A percentile compares a stretch with the other conserved stretches of the same genome.
Conservation (phyloP, 768 basidiomycete genomes). For the Russula dissimulans region DNA sequence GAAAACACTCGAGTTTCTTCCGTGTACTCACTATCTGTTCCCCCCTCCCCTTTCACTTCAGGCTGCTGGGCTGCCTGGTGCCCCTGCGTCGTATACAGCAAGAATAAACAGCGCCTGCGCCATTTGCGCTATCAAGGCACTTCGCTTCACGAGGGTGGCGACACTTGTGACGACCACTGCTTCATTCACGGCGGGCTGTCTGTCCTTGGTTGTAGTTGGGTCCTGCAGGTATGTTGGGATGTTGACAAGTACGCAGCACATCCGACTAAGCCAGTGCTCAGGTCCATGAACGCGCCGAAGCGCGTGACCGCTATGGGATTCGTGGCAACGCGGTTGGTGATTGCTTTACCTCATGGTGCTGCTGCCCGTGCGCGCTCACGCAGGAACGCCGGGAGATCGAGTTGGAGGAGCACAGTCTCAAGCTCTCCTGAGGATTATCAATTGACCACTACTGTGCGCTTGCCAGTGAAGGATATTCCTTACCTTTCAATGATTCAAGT, state of each 20-base stretch:
- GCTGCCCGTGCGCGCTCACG: not conserved
- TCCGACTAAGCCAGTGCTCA: not conserved
- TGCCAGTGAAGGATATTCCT: too few relatives aligned
- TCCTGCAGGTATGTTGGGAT: conserved; percentile 32
- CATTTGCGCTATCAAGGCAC: conserved; percentile 29
- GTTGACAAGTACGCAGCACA: not conserved
- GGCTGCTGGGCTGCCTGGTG: conserved; percentile 31
- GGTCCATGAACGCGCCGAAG: not conserved
- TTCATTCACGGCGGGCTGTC: conserved; percentile 28
- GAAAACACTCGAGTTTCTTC: not conserved
- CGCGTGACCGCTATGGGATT: not conserved
- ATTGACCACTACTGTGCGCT: too few relatives aligned
- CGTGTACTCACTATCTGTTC: not conserved
- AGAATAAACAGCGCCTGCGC: conserved; percentile 33
- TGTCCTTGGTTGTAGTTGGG: conserved; percentile 27
- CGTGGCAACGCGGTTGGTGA: not conserved
- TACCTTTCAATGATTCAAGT: too few relatives aligned
- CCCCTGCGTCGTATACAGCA: conserved; percentile 35
- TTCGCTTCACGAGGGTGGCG: conserved; percentile 32
- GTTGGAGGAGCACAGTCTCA: not conserved
- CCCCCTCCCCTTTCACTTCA: conserved; percentile 4
- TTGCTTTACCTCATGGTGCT: not conserved
- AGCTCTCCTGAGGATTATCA: too few relatives aligned
- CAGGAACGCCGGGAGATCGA: conserved; percentile 3
- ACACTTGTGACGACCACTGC: conserved; percentile 31